phyloP scores from a whole-genome alignment of 2,329 filamentous ascomycete species.

The Microdochium bolleyi region DNA sequence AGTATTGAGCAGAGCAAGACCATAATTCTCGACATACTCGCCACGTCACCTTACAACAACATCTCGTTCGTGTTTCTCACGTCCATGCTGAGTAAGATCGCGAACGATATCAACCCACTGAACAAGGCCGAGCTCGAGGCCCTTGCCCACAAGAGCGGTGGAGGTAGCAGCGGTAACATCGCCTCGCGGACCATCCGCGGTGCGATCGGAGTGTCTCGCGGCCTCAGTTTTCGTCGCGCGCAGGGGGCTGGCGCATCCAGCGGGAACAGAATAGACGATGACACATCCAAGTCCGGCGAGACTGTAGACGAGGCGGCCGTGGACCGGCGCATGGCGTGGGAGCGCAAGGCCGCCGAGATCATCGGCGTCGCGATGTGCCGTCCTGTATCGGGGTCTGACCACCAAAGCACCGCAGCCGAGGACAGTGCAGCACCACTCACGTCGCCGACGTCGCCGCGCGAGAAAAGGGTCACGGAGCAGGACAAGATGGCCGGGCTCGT shows the following conservation, averaged over 20 bases:
- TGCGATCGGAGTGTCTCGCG: not conserved
- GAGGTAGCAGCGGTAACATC: conserved; percentile 14
- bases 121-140: conserved; percentile 25
- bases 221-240: not conserved
- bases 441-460: conserved; percentile 8
- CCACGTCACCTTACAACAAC: conserved; percentile 67
- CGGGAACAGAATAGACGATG: not conserved
- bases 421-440: not conserved
- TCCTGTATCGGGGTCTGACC: conserved; percentile 6
- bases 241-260: conserved; percentile 11
- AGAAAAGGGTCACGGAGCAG: conserved; percentile 51
- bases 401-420: conserved; percentile 11
- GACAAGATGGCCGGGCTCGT: conserved; percentile 35
- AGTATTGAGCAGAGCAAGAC: conserved; percentile 36
- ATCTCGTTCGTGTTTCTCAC: conserved; percentile 86
- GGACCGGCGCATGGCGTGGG: conserved; percentile 49
- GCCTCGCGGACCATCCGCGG: not conserved
- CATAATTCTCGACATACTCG: conserved; percentile 63
- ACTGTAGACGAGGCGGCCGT: conserved; percentile 36
- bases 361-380: conserved; percentile 60
- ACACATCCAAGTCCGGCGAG: conserved; percentile 17
- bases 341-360: conserved; percentile 54
- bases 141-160: conserved; percentile 12
- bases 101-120: conserved; percentile 37
- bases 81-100: conserved; percentile 57